Conservation (phyloP, 352 stramenopile species). For the Pythium angustatum region DNA sequence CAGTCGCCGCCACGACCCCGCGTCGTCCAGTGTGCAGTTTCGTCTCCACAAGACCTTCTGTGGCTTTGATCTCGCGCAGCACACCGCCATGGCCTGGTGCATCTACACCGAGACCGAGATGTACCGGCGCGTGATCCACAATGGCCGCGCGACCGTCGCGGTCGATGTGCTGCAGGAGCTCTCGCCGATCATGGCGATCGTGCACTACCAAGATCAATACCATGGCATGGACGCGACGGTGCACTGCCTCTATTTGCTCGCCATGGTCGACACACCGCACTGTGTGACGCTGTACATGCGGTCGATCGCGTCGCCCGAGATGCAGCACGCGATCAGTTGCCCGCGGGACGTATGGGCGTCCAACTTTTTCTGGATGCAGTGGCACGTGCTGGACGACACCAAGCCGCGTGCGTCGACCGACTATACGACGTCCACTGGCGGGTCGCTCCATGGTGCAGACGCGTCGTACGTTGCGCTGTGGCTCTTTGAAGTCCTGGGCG, state of each 20-base stretch:
- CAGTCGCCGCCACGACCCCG: background rate
- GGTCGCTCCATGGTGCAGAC: background rate
- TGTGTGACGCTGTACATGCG: conserved; percentile 1
- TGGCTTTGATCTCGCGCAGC: background rate
- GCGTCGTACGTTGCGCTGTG: background rate
- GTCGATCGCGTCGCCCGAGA: background rate
- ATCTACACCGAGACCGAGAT: background rate
- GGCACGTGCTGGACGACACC: background rate
- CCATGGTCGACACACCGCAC: background rate
- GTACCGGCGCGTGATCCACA: conserved; percentile 3
- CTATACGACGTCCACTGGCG: background rate
- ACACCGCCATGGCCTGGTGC: background rate
- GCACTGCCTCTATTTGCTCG: background rate
- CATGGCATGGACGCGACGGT: background rate
- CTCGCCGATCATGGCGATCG: conserved; percentile 15
- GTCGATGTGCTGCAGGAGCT: conserved; percentile 22
- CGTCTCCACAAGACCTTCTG: conserved; percentile 17
- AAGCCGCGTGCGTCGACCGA: background rate
- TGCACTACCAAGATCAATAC: background rate
- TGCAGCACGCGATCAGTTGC: background rate
- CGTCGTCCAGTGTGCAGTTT: conserved; percentile 15
- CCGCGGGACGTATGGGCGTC: background rate
- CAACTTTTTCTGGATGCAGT: background rate
- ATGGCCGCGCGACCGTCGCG: background rate
- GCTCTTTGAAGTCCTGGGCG: background rate